Evolutionary conservation across 2,329 filamentous ascomycete species (phyloP).

Genomic region (Pyrenophora tritici-repentis): DNA sequence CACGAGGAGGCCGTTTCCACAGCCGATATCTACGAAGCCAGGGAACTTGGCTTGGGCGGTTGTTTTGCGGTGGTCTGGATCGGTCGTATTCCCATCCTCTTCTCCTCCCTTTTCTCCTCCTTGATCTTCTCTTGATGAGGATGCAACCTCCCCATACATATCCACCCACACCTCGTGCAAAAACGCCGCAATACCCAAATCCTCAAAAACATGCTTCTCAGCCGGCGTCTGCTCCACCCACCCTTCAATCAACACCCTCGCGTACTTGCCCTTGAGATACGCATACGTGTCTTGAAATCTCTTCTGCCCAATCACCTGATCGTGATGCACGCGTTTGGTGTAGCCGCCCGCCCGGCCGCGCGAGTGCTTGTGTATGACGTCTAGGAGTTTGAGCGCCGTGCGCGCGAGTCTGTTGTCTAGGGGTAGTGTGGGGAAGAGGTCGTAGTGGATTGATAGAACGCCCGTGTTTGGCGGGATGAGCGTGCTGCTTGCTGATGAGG

Average conservation of each 20-base stretch:
- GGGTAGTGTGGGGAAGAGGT: slow-evolving; percentile 50
- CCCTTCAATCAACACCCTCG: slow-evolving; percentile 67
- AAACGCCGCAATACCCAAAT: slow-evolving; percentile 87
- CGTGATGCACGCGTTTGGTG: slow-evolving; percentile 81
- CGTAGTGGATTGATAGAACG: slow-evolving; percentile 57
- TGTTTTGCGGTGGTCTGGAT: slow-evolving; percentile 14
- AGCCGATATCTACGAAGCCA: slow-evolving; percentile 94
- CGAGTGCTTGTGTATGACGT: slow-evolving; percentile 74
- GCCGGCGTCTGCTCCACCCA: slow-evolving; percentile 92
- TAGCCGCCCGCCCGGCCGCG: slow-evolving; percentile 69
- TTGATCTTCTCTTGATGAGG: neutral
- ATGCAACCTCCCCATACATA: slow-evolving; percentile 65
- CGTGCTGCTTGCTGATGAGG: neutral
- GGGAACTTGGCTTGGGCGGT: slow-evolving; percentile 61
- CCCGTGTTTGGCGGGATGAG: slow-evolving; percentile 41
- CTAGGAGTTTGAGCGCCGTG: slow-evolving; percentile 70
- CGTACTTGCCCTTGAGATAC: slow-evolving; percentile 78
- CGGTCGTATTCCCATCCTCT: slow-evolving; percentile 11
- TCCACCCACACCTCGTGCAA: slow-evolving; percentile 87
- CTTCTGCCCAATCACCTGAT: slow-evolving; percentile 76
- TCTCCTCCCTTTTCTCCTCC: slow-evolving; percentile 6
- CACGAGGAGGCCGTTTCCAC: slow-evolving; percentile 90
- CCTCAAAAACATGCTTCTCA: slow-evolving; percentile 92
- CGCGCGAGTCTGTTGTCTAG: slow-evolving; percentile 62
- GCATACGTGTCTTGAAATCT: slow-evolving; percentile 82